Conservation (phyloP, 257 asterid genomes). For the Jacaranda mimosifolia region DNA sequence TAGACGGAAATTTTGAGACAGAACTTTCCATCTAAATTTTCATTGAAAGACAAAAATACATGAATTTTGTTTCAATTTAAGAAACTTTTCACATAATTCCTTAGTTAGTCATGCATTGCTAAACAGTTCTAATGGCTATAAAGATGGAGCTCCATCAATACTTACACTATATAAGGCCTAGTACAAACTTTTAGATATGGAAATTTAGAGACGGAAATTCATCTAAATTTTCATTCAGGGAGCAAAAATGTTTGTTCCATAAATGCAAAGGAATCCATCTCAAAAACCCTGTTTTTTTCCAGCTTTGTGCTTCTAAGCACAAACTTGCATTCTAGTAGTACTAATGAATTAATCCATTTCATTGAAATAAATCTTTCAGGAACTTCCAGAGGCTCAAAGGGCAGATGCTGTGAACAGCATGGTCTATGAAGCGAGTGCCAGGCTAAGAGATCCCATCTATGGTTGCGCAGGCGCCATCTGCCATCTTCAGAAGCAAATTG, state of each 20-base stretch:
- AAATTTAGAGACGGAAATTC: background rate
- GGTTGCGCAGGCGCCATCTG: conserved; percentile 76
- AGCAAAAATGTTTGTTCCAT: background rate
- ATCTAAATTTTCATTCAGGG: too few species aligned
- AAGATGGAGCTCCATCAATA: too few species aligned
- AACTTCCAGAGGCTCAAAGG: conserved; percentile 66
- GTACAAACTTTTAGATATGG: background rate
- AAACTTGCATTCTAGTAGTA: background rate
- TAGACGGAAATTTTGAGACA: background rate
- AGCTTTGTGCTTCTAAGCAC: too few species aligned
- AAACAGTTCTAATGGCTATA: too few species aligned
- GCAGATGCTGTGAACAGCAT: conserved; percentile 79
- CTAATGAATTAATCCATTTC: background rate
- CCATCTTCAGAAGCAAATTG: conserved; percentile 63
- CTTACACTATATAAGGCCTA: too few species aligned
- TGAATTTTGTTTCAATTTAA: background rate
- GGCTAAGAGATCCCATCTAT: conserved; percentile 72
- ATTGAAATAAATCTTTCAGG: conserved; percentile 39
- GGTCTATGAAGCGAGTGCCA: conserved; percentile 83
- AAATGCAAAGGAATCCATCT: too few species aligned
- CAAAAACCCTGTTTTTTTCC: too few species aligned
- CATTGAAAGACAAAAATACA: background rate
- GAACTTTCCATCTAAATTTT: background rate
- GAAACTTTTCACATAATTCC: too few species aligned
- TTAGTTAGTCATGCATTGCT: too few species aligned